Base-by-base conservation (phyloP, 2,329 filamentous ascomycete species). In the Neocatenulostroma microsporum region DNA sequence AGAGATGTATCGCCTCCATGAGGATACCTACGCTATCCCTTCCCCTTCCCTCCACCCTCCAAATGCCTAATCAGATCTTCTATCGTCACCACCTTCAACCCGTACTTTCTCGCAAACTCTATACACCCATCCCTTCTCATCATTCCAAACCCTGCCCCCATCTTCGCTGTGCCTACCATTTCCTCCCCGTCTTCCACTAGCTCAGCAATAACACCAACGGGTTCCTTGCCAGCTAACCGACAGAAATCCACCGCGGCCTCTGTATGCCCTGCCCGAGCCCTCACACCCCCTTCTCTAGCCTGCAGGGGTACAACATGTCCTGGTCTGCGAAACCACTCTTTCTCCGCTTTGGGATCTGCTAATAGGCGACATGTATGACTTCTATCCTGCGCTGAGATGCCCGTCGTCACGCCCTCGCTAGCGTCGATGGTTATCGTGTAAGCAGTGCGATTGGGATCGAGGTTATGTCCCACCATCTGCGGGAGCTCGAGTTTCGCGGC, bases 221-320 rank as follows among this genome's bases (percentile, higher is more conserved):
- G 72, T 44, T 66, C 62, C 67, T 86, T 89, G 1, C 87, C 87
- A 1, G 88, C 81, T 41, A 98, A 64, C 34, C 82, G 70, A 61
- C 89, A 95, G 58, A 98, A 79, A 61, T 98, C 91, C 4, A 93
- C 76, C 8, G 82, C 86, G 1, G 91, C 91, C 70, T 98, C 91
- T 9, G 91, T 98, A 62, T 98, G 91, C 3, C 91, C 91, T 34
- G 70, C 70, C 12, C 91, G 67, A 56, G 81, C 79, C 37, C 84
- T 70, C 5, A 96, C 84, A 20, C 89, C 89, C 12, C 91, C 91
- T 18, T 76, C 70, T 12, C 77, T 70, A 11, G 88, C 84, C 53
- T 81, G 76, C 54, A 98, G 69, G 3, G 91, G 91, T 49, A 98
- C 76, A 17, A 96, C 78, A 62, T 98, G 91, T 4, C 91, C 91